These are phyloP conservation scores for Ophiostoma tasmaniense DNA, from an alignment of 2,329 filamentous ascomycete species.

Conservation along the genomic window DNA sequence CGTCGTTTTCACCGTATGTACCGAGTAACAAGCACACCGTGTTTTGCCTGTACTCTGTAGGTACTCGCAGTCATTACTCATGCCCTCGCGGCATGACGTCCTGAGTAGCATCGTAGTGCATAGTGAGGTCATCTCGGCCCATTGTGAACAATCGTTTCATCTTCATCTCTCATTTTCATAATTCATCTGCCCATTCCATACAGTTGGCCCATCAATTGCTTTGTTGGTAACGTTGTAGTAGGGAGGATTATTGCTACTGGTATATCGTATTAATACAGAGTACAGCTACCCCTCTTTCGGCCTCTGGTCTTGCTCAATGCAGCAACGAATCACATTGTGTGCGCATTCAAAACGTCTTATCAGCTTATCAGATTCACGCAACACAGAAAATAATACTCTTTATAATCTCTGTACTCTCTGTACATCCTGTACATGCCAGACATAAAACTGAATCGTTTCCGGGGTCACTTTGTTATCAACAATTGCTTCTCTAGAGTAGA, in stretches of 20 bases:
- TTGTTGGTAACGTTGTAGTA: background rate
- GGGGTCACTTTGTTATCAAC: too few relatives aligned
- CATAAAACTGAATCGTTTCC: too few relatives aligned
- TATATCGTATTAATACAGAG: background rate
- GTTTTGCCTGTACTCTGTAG: background rate
- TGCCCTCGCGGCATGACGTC: background rate
- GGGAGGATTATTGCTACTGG: too few relatives aligned
- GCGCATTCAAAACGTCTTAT: slow-evolving; percentile 13
- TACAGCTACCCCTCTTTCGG: slow-evolving; percentile 5
- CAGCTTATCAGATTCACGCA: slow-evolving; percentile 20
- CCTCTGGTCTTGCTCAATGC: background rate
- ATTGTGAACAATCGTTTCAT: background rate
- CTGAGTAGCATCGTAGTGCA: too few relatives aligned
- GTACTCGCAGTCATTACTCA: background rate
- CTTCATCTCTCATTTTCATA: too few relatives aligned
- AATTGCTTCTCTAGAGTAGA: too few relatives aligned
- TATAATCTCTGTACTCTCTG: too few relatives aligned
- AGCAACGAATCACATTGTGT: slow-evolving; percentile 17
- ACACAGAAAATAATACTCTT: too few relatives aligned
- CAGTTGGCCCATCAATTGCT: background rate
- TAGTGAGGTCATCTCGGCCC: background rate
- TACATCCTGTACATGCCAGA: background rate
- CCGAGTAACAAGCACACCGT: background rate
- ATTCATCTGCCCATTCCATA: too few relatives aligned
- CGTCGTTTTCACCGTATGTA: background rate